phyloP scores from a whole-genome alignment of 495 filamentous ascomycete genomes.

The Lepraria neglecta region DNA sequence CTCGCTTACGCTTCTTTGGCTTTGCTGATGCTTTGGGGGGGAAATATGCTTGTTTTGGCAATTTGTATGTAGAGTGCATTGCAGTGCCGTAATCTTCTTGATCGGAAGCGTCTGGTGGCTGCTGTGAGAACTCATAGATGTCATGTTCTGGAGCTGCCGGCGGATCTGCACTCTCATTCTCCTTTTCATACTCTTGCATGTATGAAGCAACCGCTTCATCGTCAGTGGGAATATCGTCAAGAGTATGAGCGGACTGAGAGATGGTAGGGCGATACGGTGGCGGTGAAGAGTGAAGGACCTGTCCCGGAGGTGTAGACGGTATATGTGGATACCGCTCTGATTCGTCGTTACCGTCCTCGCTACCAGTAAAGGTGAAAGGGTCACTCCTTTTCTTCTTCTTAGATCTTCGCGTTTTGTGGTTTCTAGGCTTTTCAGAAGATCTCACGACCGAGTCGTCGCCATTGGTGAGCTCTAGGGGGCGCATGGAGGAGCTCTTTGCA shows the following conservation, averaged over 20 bases:
- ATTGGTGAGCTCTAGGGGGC: background rate
- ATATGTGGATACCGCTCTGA: conserved; percentile 1
- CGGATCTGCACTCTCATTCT: conserved; percentile 12
- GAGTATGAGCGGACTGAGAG: conserved; percentile 7
- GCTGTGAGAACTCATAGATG: conserved; percentile 13
- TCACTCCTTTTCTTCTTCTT: conserved; percentile 2
- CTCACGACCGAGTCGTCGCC: background rate
- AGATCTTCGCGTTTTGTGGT: background rate
- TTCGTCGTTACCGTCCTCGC: background rate
- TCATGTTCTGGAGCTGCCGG: conserved; percentile 2
- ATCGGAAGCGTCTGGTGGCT: background rate
- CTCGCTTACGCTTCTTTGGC: conserved; percentile 13
- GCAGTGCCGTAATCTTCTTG: background rate
- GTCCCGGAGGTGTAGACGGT: conserved; percentile 16
- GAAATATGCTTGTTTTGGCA: background rate
- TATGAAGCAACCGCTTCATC: conserved; percentile 20
- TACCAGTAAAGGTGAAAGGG: background rate
- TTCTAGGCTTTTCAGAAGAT: conserved; percentile 8
- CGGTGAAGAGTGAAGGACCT: background rate
- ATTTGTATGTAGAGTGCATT: conserved; percentile 10
- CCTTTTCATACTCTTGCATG: conserved; percentile 20
- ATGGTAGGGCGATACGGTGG: background rate
- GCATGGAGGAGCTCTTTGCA: conserved; percentile 11
- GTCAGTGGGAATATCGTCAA: conserved; percentile 27
- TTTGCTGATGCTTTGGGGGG: background rate